phyloP scores from a whole-genome alignment of 345 rosid species.

The Erodium maritimum region DNA sequence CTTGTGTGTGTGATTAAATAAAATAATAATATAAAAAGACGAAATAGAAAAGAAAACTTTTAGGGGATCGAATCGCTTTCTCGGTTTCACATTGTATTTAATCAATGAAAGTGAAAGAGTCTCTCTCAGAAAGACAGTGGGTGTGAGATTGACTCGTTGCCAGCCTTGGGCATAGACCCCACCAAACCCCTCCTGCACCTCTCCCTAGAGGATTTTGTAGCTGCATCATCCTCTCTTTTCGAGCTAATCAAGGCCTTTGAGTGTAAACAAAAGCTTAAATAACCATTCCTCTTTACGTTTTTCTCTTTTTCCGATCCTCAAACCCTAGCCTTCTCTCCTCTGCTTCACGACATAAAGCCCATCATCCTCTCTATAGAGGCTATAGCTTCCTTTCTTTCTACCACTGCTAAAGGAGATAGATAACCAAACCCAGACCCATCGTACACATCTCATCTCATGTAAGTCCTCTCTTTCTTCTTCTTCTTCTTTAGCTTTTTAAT shows the following conservation, averaged over 20 bases:
- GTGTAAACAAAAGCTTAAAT: neutral
- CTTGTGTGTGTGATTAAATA: too few relatives aligned
- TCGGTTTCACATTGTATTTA: neutral
- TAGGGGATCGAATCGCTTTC: neutral
- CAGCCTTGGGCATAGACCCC: neutral
- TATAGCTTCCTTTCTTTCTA: too few relatives aligned
- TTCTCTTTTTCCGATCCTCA: neutral
- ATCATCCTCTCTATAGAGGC: too few relatives aligned
- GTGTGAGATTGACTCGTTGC: neutral
- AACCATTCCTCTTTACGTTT: neutral
- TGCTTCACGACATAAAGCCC: neutral
- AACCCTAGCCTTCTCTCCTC: neutral
- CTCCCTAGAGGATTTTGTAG: neutral
- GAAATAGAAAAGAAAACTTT: too few relatives aligned
- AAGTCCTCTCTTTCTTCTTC: neutral
- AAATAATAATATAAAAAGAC: too few relatives aligned
- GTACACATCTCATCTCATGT: neutral
- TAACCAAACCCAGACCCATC: neutral
- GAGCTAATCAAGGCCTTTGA: too few relatives aligned
- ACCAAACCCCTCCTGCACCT: neutral
- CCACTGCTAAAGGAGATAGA: too few relatives aligned
- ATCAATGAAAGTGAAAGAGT: too few relatives aligned
- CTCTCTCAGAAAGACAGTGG: neutral
- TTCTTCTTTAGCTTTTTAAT: neutral
- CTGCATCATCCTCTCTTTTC: too few relatives aligned